phyloP scores from a whole-genome alignment of 768 basidiomycete species.

The Kwoniella mangroviensis region DNA sequence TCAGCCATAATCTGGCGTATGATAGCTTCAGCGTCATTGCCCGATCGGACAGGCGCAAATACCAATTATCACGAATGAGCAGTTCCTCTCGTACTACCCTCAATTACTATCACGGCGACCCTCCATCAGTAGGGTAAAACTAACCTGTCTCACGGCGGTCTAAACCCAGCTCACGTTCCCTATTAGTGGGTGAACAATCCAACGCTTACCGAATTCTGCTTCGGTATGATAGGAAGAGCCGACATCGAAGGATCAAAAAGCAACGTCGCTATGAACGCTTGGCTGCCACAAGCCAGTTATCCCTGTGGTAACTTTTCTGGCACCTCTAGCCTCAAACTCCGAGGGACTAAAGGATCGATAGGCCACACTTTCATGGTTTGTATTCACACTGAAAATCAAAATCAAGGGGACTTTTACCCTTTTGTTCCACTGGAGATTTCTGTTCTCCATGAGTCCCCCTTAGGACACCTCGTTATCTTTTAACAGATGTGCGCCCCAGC shows the following conservation, averaged over 20 bases:
- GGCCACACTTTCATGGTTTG: constrained; percentile 82
- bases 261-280: constrained; percentile 83
- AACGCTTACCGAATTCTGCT: constrained; percentile 80
- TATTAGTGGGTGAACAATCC: constrained; percentile 81
- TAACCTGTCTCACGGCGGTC: constrained; percentile 81
- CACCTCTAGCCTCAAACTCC: constrained; percentile 79
- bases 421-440: constrained; percentile 80
- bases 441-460: constrained; percentile 78
- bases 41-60: constrained; percentile 76
- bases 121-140: constrained; percentile 83
- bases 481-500: constrained; percentile 80
- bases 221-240: constrained; percentile 81
- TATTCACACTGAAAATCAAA: constrained; percentile 81
- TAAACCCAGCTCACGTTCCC: constrained; percentile 70
- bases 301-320: constrained; percentile 79
- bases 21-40: constrained; percentile 79
- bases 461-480: constrained; percentile 81
- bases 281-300: constrained; percentile 81
- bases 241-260: constrained; percentile 82
- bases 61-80: constrained; percentile 80
- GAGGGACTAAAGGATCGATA: constrained; percentile 81
- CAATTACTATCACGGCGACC: constrained; percentile 75
- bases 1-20: constrained; percentile 83
- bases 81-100: constrained; percentile 78
- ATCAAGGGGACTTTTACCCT: constrained; percentile 80